Evolutionary conservation across 345 rosid species (phyloP).

Genomic region (Erodium maritimum): DNA sequence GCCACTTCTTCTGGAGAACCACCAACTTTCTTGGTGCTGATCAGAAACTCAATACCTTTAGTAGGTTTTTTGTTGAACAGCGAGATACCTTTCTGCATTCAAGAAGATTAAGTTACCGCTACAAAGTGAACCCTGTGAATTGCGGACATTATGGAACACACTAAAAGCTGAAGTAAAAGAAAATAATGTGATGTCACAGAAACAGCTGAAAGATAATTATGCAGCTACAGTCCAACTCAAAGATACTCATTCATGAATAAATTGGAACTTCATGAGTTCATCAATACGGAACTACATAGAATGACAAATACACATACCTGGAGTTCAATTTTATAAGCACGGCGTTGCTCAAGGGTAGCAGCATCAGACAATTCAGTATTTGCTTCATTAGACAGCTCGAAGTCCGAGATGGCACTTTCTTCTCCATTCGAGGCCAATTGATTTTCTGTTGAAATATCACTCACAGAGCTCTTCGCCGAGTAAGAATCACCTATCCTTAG

Average conservation of each 20-base stretch:
- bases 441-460: constrained; percentile 40
- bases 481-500: constrained; percentile 48
- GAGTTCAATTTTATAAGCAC: constrained; percentile 83
- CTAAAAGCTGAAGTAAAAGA: neutral
- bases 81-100: constrained; percentile 76
- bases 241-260: no score
- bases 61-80: constrained; percentile 82
- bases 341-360: constrained; percentile 77
- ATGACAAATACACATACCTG: constrained; percentile 38
- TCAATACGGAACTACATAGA: neutral
- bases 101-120: constrained; percentile 22
- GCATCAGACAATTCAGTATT: constrained; percentile 67
- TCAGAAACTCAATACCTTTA: constrained; percentile 79
- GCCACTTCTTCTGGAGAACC: constrained; percentile 76
- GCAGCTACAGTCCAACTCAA: neutral
- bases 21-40: constrained; percentile 58
- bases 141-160: neutral
- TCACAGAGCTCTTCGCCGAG: constrained; percentile 41
- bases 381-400: constrained; percentile 53
- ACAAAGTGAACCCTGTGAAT: constrained; percentile 8
- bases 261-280: no score
- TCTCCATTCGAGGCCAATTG: constrained; percentile 31
- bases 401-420: constrained; percentile 46
- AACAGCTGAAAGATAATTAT: neutral
- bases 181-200: no score